Evolutionary conservation across 305 asterid genomes (phyloP).

Genomic region (Fraxinus ornus): DNA sequence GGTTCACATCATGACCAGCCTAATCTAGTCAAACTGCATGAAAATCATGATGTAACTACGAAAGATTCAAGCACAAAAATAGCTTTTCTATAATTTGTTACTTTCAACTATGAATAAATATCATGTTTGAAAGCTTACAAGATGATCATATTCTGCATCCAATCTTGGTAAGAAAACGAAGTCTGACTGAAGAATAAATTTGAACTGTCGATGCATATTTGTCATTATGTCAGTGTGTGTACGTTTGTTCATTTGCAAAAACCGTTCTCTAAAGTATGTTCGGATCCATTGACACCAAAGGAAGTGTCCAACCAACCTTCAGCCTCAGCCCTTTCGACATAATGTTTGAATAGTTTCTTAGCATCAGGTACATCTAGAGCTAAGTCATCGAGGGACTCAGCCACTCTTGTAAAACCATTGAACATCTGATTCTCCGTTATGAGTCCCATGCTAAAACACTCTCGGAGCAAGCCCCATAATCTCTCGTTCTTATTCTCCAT

Average conservation of each 20-base stretch:
- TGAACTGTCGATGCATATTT: too few species aligned
- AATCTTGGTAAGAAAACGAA: too few species aligned
- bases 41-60: too few species aligned
- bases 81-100: too few species aligned
- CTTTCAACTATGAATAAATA: too few species aligned
- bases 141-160: too few species aligned
- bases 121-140: too few species aligned
- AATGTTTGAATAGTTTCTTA: constrained; percentile 48
- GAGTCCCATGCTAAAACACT: constrained; percentile 68
- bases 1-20: too few species aligned
- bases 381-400: constrained; percentile 72
- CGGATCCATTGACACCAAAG: constrained; percentile 26
- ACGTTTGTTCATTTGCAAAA: constrained; percentile 20
- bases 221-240: too few species aligned
- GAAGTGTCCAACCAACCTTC: constrained; percentile 82
- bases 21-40: too few species aligned
- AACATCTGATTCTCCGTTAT: constrained; percentile 80
- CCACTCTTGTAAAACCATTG: constrained; percentile 73
- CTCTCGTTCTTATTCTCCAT: constrained; percentile 76
- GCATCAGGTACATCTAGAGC: constrained; percentile 95
- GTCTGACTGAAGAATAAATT: too few species aligned
- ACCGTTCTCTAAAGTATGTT: constrained; percentile 34
- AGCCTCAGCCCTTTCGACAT: constrained; percentile 48
- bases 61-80: too few species aligned
- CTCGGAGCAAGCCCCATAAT: constrained; percentile 56